phyloP scores from a whole-genome alignment of 495 filamentous ascomycete genomes.

The Amniculicola lignicola region DNA sequence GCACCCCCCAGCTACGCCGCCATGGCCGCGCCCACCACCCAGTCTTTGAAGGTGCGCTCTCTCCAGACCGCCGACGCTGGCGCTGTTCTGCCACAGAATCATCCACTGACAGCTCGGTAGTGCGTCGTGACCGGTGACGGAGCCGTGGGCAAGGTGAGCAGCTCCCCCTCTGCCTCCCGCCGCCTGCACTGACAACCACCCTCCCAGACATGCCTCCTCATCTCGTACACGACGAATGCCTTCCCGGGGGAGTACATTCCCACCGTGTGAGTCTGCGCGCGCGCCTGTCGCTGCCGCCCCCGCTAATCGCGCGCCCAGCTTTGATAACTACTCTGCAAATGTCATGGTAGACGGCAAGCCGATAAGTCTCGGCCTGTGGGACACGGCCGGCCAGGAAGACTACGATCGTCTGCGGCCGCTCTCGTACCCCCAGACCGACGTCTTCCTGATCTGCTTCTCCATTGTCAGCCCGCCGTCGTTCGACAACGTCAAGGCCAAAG shows the following conservation, averaged over 20 bases:
- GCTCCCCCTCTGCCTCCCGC: conserved; percentile 3
- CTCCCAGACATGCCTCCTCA: conserved; percentile 89
- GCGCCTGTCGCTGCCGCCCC: conserved; percentile 1
- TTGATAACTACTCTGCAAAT: conserved; percentile 98
- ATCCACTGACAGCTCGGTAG: conserved; percentile 48
- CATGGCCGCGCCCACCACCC: conserved; percentile 67
- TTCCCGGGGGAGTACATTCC: conserved; percentile 99
- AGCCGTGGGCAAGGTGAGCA: conserved; percentile 89
- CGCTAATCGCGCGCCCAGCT: conserved; percentile 54
- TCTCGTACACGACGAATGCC: conserved; percentile 98
- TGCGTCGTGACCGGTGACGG: conserved; percentile 98
- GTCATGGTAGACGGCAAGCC: conserved; percentile 98
- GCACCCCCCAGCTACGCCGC: conserved; percentile 7
- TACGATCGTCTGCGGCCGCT: conserved; percentile 94
- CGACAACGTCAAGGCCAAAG: conserved; percentile 96
- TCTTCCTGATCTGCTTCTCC: conserved; percentile 97
- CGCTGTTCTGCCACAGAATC: background rate
- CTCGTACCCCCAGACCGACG: conserved; percentile 96
- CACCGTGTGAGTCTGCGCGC: conserved; percentile 73
- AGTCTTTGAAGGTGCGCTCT: conserved; percentile 68
- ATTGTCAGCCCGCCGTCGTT: conserved; percentile 96
- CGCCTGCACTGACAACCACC: conserved; percentile 2
- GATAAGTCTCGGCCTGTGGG: conserved; percentile 95
- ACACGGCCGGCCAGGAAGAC: conserved; percentile 98
- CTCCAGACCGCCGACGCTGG: background rate